Base-by-base conservation (phyloP, 2,329 filamentous ascomycete species). In the Lomentospora prolificans region DNA sequence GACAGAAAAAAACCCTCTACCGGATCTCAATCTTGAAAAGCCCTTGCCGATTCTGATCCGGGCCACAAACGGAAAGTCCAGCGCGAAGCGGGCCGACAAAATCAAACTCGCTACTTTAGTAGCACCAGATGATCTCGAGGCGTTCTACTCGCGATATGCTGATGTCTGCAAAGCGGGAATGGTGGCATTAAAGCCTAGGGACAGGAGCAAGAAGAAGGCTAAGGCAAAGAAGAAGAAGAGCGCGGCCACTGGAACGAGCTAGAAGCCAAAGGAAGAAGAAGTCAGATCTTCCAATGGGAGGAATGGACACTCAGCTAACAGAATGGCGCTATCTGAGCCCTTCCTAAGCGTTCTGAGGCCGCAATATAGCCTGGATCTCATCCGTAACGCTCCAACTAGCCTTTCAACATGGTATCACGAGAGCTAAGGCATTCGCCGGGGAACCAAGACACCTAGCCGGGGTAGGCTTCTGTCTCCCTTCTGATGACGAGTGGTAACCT, bases 91-190 rank as follows among this genome's bases (percentile, higher is more conserved):
- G 56, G 69, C 75, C 41, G 69, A 77, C 56, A 85, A 86, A 61
- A 71, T 88, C 61, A 95, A 91, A 69, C 67, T 96, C 25, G 89
- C 89, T 2, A 97, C 94, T 0, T 70, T 96, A 0, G 90, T 97
- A 1, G 78, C 86, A 56, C 82, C 87, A 1, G 81, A 85, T 57
- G 82, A 86, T 4, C 69, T 97, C 9, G 90, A 95, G 55, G 74
- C 69, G 0, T 99, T 99, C 66, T 99, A 90, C 69, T 73, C 76
- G 28, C 79, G 82, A 53, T 99, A 97, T 73, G 91, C 90, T 22
- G 94, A 97, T 62, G 79, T 90, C 3, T 96, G 91, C 72, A 96
- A 95, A 75, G 75, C 79, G 0, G 90, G 90, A 4, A 96, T 97
- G 90, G 78, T 81, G 51, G 85, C 86, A 6, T 68, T 99, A 72